A percentile compares a stretch with the other conserved stretches of the same genome.
Conservation (phyloP, 129 eudicot species). For the Arctium minus region DNA sequence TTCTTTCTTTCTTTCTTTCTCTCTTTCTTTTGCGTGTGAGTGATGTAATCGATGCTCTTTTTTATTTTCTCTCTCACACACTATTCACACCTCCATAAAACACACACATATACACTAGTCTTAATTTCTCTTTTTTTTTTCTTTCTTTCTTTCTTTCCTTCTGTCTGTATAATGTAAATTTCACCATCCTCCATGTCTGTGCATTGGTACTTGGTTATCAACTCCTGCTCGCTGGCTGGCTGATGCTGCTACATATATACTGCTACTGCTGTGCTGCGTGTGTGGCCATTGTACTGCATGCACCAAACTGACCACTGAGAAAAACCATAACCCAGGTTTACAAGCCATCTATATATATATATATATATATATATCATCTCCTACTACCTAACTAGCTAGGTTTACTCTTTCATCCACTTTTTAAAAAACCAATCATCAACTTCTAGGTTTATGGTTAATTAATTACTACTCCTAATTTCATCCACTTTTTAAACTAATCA, state of each 20-base stretch:
- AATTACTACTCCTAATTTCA: no score
- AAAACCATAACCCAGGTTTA: conserved; percentile 32
- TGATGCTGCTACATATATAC: not conserved
- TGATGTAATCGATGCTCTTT: conserved; percentile 25
- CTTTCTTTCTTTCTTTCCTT: not conserved
- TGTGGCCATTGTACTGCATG: conserved; percentile 30
- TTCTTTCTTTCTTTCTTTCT: not conserved
- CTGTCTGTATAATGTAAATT: conserved; percentile 4
- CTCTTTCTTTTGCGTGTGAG: conserved; percentile 14
- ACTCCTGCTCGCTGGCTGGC: conserved; percentile 19
- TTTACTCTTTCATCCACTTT: conserved; percentile 6
- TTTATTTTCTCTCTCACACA: conserved; percentile 8
- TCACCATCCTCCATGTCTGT: conserved; percentile 45
- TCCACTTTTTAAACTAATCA: not conserved
- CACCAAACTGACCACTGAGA: not conserved
- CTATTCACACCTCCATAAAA: conserved; percentile 11
- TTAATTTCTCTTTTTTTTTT: not conserved
- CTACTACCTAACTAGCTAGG: not conserved
- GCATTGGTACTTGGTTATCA: conserved; percentile 44
- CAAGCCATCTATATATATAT: conserved; percentile 27
- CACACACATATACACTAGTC: conserved; percentile 5
- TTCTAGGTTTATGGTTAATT: no score
- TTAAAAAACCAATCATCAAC: not conserved
- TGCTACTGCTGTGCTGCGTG: conserved; percentile 1
- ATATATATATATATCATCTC: no score